Conservation (phyloP, 495 filamentous ascomycete species). For the Delitschia confertaspora region DNA sequence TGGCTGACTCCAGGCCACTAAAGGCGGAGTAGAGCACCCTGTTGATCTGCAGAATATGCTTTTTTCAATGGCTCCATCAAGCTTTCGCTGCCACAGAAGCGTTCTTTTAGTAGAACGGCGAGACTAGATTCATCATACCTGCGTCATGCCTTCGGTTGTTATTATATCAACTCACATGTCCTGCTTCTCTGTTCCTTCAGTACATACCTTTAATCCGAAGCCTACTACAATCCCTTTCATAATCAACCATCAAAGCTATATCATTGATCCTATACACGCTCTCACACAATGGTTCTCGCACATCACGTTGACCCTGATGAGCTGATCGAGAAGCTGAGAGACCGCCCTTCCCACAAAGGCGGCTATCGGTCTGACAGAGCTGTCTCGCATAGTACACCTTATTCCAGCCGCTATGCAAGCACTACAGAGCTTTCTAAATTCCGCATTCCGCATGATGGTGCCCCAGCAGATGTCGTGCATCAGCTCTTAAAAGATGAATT, state of each 20-base stretch:
- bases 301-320: conserved; percentile 29
- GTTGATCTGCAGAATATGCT: too few species aligned
- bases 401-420: conserved; percentile 54
- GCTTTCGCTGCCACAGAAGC: too few species aligned
- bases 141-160: neutral
- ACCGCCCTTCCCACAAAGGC: conserved; percentile 35
- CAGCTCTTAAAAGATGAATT: conserved; percentile 66
- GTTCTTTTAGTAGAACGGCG: too few species aligned
- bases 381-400: conserved; percentile 51
- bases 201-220: neutral
- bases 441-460: conserved; percentile 52
- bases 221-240: neutral
- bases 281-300: conserved; percentile 24
- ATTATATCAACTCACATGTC: neutral
- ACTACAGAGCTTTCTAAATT: conserved; percentile 59
- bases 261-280: too few species aligned
- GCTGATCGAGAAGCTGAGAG: conserved; percentile 27
- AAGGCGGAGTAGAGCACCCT: too few species aligned
- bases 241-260: neutral
- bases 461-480: conserved; percentile 54
- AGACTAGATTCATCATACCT: neutral
- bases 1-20: too few species aligned
- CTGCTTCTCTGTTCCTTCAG: neutral
- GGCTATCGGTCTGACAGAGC: conserved; percentile 37
- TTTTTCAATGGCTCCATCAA: too few species aligned